Evolutionary conservation across 2,329 filamentous ascomycete genomes (phyloP).

Genomic region (Colletotrichum scovillei): DNA sequence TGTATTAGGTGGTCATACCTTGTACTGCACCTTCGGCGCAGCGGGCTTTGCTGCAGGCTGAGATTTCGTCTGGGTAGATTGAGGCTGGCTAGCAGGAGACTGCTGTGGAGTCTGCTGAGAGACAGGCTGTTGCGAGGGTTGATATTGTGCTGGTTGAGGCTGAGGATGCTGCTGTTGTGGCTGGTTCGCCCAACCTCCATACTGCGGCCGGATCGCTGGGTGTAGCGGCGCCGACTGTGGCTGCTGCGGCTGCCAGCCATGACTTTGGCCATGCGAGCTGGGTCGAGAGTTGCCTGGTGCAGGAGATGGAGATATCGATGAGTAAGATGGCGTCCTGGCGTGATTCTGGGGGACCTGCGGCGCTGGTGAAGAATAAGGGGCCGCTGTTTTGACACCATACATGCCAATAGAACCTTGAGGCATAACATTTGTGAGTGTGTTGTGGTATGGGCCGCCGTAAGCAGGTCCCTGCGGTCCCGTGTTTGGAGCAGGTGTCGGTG

Average conservation of each 20-base stretch:
- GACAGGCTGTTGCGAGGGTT: slow-evolving; percentile 39
- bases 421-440: slow-evolving; percentile 19
- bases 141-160: slow-evolving; percentile 33
- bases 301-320: slow-evolving; percentile 34
- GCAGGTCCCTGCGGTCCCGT: neutral
- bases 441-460: slow-evolving; percentile 20
- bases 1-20: slow-evolving; percentile 39
- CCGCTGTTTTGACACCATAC: slow-evolving; percentile 33
- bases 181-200: slow-evolving; percentile 36
- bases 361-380: slow-evolving; percentile 28
- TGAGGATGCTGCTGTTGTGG: slow-evolving; percentile 7
- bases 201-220: slow-evolving; percentile 50
- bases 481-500: slow-evolving; percentile 16
- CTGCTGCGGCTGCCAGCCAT: slow-evolving; percentile 33
- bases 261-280: slow-evolving; percentile 25
- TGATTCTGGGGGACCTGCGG: slow-evolving; percentile 16
- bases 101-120: slow-evolving; percentile 7
- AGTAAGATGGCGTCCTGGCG: slow-evolving; percentile 5
- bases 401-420: slow-evolving; percentile 31
- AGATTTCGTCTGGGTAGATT: slow-evolving; percentile 7
- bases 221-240: slow-evolving; percentile 43
- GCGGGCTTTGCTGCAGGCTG: slow-evolving; percentile 20
- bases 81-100: neutral
- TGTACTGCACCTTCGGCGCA: slow-evolving; percentile 36
- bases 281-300: slow-evolving; percentile 17